Base-by-base conservation (phyloP, 1,284 basidiomycete species). In the Meira miltonrushii region DNA sequence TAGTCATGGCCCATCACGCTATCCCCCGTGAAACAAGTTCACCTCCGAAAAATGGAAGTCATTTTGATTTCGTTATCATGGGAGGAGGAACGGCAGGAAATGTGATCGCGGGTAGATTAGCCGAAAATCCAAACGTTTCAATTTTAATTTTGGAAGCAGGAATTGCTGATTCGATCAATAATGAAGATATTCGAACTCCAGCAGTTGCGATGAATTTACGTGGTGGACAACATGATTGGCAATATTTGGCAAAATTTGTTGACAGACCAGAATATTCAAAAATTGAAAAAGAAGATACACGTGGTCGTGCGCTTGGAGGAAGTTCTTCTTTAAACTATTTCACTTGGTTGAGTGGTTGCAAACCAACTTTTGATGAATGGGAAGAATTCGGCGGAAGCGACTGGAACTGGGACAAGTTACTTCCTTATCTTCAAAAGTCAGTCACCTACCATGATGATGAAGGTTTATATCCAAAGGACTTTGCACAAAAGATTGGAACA, bases 71-170 rank as follows among this genome's bases (percentile, higher is more conserved):
- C 21, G 28, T 57, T 21, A 33, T 57, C 10, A 43, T 57, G 17
- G 55, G 47, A 33, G 55, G 55, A 7, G 55, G 47, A 19, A 52
- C 21, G 17, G 55, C 55, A 37, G 55, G 47, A 4, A 23, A 21
- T 33, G 51, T 46, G 17, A 23, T 55, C 13, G 54, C 54, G 6
- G 40, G 40, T 55, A 40, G 54, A 25, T 25, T 55, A 13, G 17
- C 54, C 12, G 40, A 55, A 37, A 46, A 40, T 46, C 33, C 19
- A 21, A 55, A 55, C 10, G 23, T 55, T 23, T 40, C n/a, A 12
- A 39, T 55, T 17, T 39, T 55, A 23, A 11, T 55, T 5, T 23
- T 55, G 17, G 54, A 55, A 46, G 54, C 54, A 40, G 54, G 54
- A 19, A 2, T 12, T 46, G 9, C 19, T 12, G 37, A 55, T 37